These are phyloP conservation scores for Scenedesmus sp. DNA, from an alignment of 163 green algal genomes.

Conservation along the genomic window DNA sequence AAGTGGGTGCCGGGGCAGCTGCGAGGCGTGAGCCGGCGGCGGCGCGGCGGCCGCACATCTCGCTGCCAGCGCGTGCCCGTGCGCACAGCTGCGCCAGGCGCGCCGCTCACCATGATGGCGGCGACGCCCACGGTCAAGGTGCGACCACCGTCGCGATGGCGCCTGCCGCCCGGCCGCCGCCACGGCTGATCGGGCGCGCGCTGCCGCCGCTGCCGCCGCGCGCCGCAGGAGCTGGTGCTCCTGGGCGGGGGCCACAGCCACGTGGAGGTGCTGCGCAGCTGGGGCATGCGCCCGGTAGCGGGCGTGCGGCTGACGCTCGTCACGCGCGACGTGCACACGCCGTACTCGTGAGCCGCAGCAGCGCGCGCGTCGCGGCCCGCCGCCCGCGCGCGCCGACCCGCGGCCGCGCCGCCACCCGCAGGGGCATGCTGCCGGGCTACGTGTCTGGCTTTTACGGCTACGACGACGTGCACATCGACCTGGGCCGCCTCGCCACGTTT, in stretches of 20 bases:
- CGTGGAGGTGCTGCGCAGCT: slow-evolving; percentile 89
- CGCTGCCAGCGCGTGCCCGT: too few species aligned
- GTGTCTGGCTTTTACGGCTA: slow-evolving; percentile 91
- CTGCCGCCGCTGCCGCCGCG: too few species aligned
- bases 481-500: slow-evolving; percentile 77
- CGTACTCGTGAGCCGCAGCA: slow-evolving; percentile 80
- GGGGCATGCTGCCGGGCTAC: slow-evolving; percentile 96
- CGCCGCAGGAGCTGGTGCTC: slow-evolving; percentile 93
- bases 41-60: too few species aligned
- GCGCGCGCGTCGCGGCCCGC: not conserved
- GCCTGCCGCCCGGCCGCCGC: too few species aligned
- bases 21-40: too few species aligned
- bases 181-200: too few species aligned
- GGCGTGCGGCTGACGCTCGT: slow-evolving; percentile 82
- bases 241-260: slow-evolving; percentile 94
- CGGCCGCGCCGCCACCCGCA: slow-evolving; percentile 42
- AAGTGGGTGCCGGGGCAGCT: too few species aligned
- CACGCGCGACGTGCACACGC: slow-evolving; percentile 82
- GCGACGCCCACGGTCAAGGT: not conserved
- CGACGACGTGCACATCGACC: slow-evolving; percentile 95
- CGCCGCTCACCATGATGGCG: not conserved
- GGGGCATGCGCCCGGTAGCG: slow-evolving; percentile 85
- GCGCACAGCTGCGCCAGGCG: too few species aligned
- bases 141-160: too few species aligned
- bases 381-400: too few species aligned